phyloP scores from a whole-genome alignment of 805 yeast species.

The Soucietia sequanensis region DNA sequence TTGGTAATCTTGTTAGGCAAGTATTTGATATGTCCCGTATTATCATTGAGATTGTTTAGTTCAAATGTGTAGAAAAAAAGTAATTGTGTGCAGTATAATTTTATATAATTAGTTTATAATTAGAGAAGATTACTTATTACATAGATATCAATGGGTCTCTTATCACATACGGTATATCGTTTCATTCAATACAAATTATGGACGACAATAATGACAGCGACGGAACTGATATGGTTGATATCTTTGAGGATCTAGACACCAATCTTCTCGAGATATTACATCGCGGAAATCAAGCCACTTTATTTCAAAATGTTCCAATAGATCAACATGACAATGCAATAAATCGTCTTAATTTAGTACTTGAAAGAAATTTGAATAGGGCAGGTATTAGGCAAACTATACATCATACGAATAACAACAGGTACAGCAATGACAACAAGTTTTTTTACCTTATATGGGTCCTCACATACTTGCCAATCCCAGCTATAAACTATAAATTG shows the following conservation, averaged over 20 bases:
- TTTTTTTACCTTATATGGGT: constrained; percentile 14
- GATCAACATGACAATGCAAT: constrained; percentile 8
- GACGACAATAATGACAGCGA: constrained; percentile 5
- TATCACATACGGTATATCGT: too few relatives aligned
- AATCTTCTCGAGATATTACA: constrained; percentile 19
- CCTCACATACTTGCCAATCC: constrained; percentile 16
- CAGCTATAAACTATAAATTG: constrained; percentile 15
- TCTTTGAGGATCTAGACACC: constrained; percentile 19
- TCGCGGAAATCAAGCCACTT: constrained; percentile 11
- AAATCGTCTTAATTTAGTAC: not conserved
- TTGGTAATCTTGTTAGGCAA: too few relatives aligned
- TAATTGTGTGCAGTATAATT: too few relatives aligned
- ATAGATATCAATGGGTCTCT: too few relatives aligned
- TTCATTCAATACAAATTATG: not conserved
- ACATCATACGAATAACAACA: not conserved
- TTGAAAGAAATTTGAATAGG: too few relatives aligned
- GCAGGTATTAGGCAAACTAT: too few relatives aligned
- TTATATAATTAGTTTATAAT: too few relatives aligned
- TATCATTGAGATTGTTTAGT: too few relatives aligned
- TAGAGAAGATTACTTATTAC: too few relatives aligned
- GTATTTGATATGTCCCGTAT: too few relatives aligned
- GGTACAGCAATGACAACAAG: not conserved
- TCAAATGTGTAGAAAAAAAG: too few relatives aligned
- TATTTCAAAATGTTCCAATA: constrained; percentile 10
- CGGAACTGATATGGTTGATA: constrained; percentile 11